Evolutionary conservation across 805 yeast genomes (phyloP).

Genomic region (Myxozyma monticola): DNA sequence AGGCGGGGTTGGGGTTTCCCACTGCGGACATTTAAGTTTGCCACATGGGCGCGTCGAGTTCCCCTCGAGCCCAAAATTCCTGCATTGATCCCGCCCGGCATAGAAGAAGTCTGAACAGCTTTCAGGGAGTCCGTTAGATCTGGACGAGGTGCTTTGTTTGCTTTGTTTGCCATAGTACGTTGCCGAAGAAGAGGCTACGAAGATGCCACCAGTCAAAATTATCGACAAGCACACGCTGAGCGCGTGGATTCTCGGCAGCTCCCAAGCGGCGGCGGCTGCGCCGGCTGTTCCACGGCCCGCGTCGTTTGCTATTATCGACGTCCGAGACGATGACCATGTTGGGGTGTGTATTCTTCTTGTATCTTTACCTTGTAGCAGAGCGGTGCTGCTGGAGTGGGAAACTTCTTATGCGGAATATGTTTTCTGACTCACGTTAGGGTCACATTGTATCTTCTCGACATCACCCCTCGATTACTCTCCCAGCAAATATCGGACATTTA

Average conservation of each 20-base stretch:
- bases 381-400: not conserved
- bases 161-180: too few relatives aligned
- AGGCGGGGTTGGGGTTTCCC: too few relatives aligned
- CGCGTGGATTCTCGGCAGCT: conserved; percentile 14
- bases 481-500: conserved; percentile 43
- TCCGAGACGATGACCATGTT: conserved; percentile 75
- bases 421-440: conserved; percentile 41
- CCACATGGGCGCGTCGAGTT: too few relatives aligned
- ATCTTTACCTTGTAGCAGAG: not conserved
- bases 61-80: too few relatives aligned
- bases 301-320: conserved; percentile 60
- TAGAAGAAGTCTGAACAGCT: too few relatives aligned
- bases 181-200: too few relatives aligned
- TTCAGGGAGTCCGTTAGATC: too few relatives aligned
- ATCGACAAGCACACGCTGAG: conserved; percentile 16
- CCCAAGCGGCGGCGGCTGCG: not conserved
- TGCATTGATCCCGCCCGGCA: too few relatives aligned
- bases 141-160: too few relatives aligned
- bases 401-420: not conserved
- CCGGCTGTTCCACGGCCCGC: conserved; percentile 9
- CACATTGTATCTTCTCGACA: conserved; percentile 59
- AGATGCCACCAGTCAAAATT: conserved; percentile 5
- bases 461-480: conserved; percentile 54
- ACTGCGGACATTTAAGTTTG: too few relatives aligned
- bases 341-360: conserved; percentile 61